Base-by-base conservation (phyloP, 208 protist genomes). In the Trypanosoma caninum region DNA sequence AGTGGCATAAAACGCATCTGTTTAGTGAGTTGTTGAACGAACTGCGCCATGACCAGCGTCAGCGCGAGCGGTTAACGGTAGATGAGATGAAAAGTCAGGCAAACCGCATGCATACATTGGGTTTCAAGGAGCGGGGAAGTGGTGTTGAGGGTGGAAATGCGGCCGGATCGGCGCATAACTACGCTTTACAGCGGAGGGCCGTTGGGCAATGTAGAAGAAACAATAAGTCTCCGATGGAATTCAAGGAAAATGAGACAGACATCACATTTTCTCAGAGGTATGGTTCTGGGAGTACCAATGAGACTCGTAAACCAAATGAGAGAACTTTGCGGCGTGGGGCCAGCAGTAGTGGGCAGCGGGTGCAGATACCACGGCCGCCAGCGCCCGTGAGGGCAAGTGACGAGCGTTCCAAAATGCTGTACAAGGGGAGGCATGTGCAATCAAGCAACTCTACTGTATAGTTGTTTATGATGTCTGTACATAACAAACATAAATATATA, bases 161-260 rank as follows among this genome's bases (percentile, higher is more conserved):
- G 38, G 48, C 51, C 20, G 61, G 61, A 31, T 30, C 52, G 1
- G 51, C 42, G 20, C 61, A 11, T 38, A 67, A 67, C 23, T 67
- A 53, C 22, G 41, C 34, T 0, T 0, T 44, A 9, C 51, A 59
- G 37, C 33, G 40, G 38, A 57, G 59, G 30, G 20, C 10, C 23
- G 13, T 23, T 23, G 27, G 35, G 0, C 20, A 30, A 6, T 14
- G 11, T 11, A 7, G 9, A 16, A 50, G 2, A 27, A 31, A 6
- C 22, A 46, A n/a, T 3, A 14, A 22, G 10, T 2, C 9, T 0
- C 44, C 13, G 10, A 31, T 2, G 10, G 31, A 51, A 37, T 8
- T 23, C 25, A n/a, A 27, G 7, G 3, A 34, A 18, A 1, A 0
- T 18, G 13, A 23, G 11, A n/a, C 9, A 40, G 1, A 27, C n/a